Conservation (phyloP, 148 eudicot genomes). For the Camellia sinensis region DNA sequence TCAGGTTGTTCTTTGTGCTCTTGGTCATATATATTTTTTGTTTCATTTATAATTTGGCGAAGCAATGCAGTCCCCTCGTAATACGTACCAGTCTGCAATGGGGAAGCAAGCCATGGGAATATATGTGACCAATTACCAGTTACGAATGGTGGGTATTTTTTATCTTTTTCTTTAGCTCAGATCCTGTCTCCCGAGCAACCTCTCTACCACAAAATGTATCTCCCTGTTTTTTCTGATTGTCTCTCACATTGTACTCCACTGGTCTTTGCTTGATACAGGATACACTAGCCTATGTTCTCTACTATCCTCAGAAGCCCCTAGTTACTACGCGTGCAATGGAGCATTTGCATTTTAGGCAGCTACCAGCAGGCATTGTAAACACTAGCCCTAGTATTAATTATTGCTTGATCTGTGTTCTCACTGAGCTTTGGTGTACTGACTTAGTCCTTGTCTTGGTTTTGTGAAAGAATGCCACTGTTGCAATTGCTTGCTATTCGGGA, state of each 20-base stretch:
- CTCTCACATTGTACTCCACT: too few relatives aligned
- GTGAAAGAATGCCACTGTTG: conserved; percentile 76
- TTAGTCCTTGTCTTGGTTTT: conserved; percentile 7
- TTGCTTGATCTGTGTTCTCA: neutral
- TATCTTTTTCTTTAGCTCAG: neutral
- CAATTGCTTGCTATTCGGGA: conserved; percentile 91
- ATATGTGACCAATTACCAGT: conserved; percentile 91
- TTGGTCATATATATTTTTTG: neutral
- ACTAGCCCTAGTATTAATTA: neutral
- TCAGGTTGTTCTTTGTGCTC: conserved; percentile 15
- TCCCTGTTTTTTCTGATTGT: too few relatives aligned
- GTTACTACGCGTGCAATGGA: conserved; percentile 99
- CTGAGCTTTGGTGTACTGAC: neutral
- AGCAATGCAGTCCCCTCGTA: conserved; percentile 80
- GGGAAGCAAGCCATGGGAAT: conserved; percentile 99
- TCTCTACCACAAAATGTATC: too few relatives aligned
- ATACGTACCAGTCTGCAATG: conserved; percentile 98
- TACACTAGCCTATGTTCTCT: conserved; percentile 89
- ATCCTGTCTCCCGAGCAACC: too few relatives aligned
- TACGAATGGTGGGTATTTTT: conserved; percentile 54
- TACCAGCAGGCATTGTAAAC: conserved; percentile 86
- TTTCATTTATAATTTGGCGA: neutral
- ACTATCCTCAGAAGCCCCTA: conserved; percentile 96
- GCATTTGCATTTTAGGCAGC: conserved; percentile 92
- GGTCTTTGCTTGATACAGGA: conserved; percentile 40